Evolutionary conservation across 306 rosid species (phyloP).

Genomic region (Lablab purpureus): DNA sequence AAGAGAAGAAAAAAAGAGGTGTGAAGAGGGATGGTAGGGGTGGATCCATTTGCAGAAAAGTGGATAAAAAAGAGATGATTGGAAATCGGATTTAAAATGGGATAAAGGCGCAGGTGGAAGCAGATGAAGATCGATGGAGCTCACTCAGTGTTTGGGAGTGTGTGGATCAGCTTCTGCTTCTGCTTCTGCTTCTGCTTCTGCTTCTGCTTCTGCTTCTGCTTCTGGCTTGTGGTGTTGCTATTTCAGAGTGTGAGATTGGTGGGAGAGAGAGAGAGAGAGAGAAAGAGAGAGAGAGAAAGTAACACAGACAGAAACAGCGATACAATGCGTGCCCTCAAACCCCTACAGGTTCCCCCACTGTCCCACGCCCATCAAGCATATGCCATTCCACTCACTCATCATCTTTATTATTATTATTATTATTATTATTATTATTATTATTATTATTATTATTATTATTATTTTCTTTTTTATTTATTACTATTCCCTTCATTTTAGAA

Average conservation of each 20-base stretch:
- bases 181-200: no score
- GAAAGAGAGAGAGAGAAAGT: not conserved
- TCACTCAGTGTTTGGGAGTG: not conserved
- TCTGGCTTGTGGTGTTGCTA: not conserved
- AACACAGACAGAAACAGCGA: slow-evolving; percentile 35
- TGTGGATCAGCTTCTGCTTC: no score
- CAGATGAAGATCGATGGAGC: not conserved
- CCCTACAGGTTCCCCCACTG: slow-evolving; percentile 47
- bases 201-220: no score
- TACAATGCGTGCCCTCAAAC: slow-evolving; percentile 46
- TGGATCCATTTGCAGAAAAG: not conserved
- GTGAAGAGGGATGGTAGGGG: not conserved
- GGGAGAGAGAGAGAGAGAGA: not conserved
- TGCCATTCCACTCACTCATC: not conserved
- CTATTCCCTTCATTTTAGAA: no score
- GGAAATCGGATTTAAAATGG: not conserved
- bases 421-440: no score
- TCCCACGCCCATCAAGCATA: slow-evolving; percentile 39
- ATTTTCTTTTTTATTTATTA: not conserved
- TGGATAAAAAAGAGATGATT: not conserved
- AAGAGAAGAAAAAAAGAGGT: not conserved
- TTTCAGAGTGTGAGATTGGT: not conserved
- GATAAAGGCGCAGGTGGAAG: not conserved
- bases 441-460: no score
- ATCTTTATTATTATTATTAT: no score